Conservation (phyloP, 768 basidiomycete species). For the Mycena galopus region DNA sequence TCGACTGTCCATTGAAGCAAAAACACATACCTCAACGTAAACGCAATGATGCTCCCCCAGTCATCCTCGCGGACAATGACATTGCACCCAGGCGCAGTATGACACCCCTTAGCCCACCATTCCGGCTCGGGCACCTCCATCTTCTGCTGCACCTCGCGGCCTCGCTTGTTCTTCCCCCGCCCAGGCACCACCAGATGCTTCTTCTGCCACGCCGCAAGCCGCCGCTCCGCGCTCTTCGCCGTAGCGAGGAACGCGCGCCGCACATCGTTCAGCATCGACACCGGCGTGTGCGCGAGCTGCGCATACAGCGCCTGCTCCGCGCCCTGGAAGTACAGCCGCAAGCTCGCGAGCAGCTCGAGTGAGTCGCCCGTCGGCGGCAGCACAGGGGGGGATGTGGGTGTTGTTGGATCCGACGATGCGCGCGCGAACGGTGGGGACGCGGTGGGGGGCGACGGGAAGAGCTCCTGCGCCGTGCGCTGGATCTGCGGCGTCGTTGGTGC, state of each 20-base stretch:
- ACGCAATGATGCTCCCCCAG: conserved; percentile 85
- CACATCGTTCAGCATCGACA: conserved; percentile 69
- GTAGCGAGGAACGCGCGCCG: conserved; percentile 67
- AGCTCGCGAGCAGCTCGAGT: conserved; percentile 55
- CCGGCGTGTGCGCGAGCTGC: conserved; percentile 63
- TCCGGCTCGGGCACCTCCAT: conserved; percentile 62
- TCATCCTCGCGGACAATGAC: conserved; percentile 78
- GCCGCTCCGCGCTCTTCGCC: conserved; percentile 65
- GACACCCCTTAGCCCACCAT: conserved; percentile 74
- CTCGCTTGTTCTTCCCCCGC: conserved; percentile 31
- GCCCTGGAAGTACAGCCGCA: conserved; percentile 70
- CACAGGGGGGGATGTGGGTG: conserved; percentile 30
- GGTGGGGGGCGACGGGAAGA: conserved; percentile 13
- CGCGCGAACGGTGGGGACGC: conserved; percentile 8
- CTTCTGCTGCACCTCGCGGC: conserved; percentile 38
- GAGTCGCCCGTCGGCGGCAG: conserved; percentile 39
- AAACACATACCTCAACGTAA: conserved; percentile 70
- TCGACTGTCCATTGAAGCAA: not conserved
- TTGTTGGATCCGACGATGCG: conserved; percentile 22
- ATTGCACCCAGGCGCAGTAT: conserved; percentile 76
- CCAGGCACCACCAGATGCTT: conserved; percentile 62
- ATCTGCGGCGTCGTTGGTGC: conserved; percentile 33
- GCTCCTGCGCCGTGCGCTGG: conserved; percentile 25
- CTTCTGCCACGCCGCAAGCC: conserved; percentile 72
- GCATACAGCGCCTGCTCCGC: conserved; percentile 71